Conservation (phyloP, 2,329 filamentous ascomycete genomes). For the Fusarium penzigii region DNA sequence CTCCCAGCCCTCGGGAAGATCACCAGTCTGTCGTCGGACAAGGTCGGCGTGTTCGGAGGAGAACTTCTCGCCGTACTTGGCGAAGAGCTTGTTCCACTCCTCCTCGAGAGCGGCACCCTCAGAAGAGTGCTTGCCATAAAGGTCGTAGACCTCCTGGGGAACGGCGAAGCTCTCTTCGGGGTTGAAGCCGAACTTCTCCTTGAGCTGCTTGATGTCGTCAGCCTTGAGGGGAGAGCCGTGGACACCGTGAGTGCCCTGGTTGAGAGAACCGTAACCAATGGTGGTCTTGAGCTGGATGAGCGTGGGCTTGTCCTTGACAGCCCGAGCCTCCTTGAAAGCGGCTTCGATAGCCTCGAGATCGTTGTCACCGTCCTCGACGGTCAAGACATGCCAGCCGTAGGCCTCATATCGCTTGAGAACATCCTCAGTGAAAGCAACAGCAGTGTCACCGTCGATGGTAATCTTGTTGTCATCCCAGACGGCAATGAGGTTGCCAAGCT, state of each 20-base stretch:
- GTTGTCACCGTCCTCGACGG: conserved; percentile 83
- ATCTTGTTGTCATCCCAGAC: conserved; percentile 99
- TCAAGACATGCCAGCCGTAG: conserved; percentile 92
- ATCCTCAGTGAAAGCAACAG: conserved; percentile 95
- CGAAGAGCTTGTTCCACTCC: conserved; percentile 92
- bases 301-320: conserved; percentile 93
- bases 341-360: conserved; percentile 86
- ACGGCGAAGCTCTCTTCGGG: conserved; percentile 91
- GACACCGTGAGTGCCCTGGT: conserved; percentile 91
- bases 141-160: conserved; percentile 90
- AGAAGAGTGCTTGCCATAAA: conserved; percentile 80
- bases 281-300: conserved; percentile 97
- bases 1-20: conserved; percentile 96
- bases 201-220: conserved; percentile 91
- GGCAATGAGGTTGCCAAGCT: conserved; percentile 95
- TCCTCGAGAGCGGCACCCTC: conserved; percentile 87
- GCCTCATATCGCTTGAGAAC: conserved; percentile 92
- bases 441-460: conserved; percentile 91
- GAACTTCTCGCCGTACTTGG: conserved; percentile 81
- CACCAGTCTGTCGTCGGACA: conserved; percentile 73
- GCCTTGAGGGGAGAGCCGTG: conserved; percentile 95
- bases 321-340: conserved; percentile 81
- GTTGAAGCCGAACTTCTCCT: conserved; percentile 95
- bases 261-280: conserved; percentile 92
- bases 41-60: conserved; percentile 80